These are phyloP conservation scores for Discostella stelligera DNA, from an alignment of 352 stramenopile genomes.

Conservation along the genomic window DNA sequence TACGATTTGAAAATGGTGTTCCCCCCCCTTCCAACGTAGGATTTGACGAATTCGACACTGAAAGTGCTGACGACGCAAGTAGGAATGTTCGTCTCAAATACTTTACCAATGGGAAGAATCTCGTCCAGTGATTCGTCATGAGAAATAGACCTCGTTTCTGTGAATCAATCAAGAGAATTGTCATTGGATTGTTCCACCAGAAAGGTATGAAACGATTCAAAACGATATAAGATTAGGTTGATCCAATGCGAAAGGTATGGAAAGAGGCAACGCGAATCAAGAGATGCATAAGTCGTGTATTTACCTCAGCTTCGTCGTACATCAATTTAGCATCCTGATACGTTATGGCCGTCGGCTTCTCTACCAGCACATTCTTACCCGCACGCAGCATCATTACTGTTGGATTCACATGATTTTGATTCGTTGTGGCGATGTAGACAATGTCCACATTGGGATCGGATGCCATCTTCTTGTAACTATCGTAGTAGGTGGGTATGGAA, in stretches of 20 bases:
- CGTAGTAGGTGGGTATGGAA: slow-evolving; percentile 78
- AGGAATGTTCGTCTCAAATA: slow-evolving; percentile 33
- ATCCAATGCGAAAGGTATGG: background rate
- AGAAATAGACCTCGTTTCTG: slow-evolving; percentile 42
- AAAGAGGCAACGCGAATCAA: background rate
- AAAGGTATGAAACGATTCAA: background rate
- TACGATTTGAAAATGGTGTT: background rate
- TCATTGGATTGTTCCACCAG: background rate
- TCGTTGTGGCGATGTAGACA: slow-evolving; percentile 88
- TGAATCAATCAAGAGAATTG: background rate
- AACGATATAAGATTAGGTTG: background rate
- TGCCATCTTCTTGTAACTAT: slow-evolving; percentile 85
- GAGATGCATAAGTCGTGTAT: background rate
- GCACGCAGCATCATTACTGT: slow-evolving; percentile 81
- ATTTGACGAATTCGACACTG: background rate
- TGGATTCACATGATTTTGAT: slow-evolving; percentile 85
- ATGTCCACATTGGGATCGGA: slow-evolving; percentile 85
- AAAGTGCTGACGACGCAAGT: slow-evolving; percentile 11
- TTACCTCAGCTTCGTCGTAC: slow-evolving; percentile 41
- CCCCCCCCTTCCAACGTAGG: background rate
- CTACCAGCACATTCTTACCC: slow-evolving; percentile 88
- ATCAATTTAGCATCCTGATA: slow-evolving; percentile 76
- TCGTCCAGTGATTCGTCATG: slow-evolving; percentile 55
- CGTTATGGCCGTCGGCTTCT: slow-evolving; percentile 88
- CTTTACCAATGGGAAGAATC: slow-evolving; percentile 48